Conservation (phyloP, 345 rosid species). For the Rubroshorea leprosula region DNA sequence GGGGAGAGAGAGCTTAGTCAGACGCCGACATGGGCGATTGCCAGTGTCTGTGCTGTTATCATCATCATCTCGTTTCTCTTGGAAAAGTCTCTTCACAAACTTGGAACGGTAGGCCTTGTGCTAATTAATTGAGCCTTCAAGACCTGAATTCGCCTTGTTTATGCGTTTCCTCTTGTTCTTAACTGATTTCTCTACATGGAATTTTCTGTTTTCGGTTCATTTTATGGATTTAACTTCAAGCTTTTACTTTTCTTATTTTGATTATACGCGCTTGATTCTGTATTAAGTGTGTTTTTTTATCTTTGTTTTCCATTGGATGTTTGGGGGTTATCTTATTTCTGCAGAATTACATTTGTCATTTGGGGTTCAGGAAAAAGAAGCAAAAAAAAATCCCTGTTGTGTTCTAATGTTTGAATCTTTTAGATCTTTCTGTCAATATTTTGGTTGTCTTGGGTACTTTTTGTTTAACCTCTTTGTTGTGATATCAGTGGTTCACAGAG, state of each 20-base stretch:
- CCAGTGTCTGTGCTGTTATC: constrained; percentile 69
- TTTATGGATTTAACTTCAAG: background rate
- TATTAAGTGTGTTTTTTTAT: no score
- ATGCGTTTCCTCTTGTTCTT: background rate
- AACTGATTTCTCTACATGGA: background rate
- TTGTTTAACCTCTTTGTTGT: background rate
- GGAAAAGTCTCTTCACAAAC: constrained; percentile 70
- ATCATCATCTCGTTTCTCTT: constrained; percentile 65
- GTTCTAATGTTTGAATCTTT: background rate
- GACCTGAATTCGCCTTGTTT: background rate
- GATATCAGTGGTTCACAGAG: constrained; percentile 64
- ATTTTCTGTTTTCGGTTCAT: background rate
- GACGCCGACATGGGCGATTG: constrained; percentile 98
- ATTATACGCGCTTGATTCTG: background rate
- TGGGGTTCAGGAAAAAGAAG: background rate
- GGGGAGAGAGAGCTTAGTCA: constrained; percentile 51
- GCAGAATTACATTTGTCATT: background rate
- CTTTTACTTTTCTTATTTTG: background rate
- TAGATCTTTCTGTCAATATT: background rate
- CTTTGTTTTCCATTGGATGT: background rate
- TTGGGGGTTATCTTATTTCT: background rate
- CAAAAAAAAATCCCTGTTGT: background rate
- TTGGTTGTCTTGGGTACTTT: background rate
- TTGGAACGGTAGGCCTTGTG: constrained; percentile 40
- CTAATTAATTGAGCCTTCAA: background rate